Evolutionary conservation across 768 basidiomycete genomes (phyloP).

Genomic region (Auriscalpium orientale): DNA sequence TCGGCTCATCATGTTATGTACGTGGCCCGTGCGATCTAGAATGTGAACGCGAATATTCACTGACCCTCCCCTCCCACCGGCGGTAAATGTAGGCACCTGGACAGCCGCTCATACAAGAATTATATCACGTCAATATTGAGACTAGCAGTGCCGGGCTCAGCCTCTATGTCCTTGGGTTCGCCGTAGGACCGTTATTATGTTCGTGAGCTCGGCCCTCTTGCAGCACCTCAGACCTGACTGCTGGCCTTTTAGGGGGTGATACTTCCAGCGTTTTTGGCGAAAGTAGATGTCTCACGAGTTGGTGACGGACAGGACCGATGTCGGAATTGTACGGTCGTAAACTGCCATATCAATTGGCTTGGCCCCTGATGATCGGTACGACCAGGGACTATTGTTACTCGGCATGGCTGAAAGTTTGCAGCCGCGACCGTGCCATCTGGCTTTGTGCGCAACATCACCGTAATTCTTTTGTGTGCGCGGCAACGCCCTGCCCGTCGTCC

Average conservation of each 20-base stretch:
- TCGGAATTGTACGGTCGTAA: conserved; percentile 12
- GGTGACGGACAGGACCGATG: conserved; percentile 6
- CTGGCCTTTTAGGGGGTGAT: background rate
- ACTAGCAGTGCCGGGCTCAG: conserved; percentile 16
- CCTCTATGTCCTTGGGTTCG: conserved; percentile 19
- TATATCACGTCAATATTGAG: conserved; percentile 12
- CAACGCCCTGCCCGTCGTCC: too few relatives aligned
- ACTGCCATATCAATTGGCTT: conserved; percentile 8
- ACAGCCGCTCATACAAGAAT: conserved; percentile 11
- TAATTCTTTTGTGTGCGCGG: conserved; percentile 12
- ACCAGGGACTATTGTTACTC: background rate
- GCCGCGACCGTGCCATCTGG: conserved; percentile 8
- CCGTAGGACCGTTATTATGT: conserved; percentile 15
- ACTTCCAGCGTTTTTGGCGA: background rate
- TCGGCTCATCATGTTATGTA: conserved; percentile 18
- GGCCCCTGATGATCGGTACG: conserved; percentile 14
- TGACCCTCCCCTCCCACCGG: background rate
- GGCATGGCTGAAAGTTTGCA: background rate
- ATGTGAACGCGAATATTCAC: background rate
- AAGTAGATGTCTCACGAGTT: too few relatives aligned
- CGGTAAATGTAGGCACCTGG: conserved; percentile 11
- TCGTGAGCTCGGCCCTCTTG: background rate
- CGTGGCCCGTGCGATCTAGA: background rate
- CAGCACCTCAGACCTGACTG: background rate
- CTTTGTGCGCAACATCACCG: conserved; percentile 10